Evolutionary conservation across 371 early-diverging fungal genomes (phyloP).

Genomic region (Actinomortierella wolfii): DNA sequence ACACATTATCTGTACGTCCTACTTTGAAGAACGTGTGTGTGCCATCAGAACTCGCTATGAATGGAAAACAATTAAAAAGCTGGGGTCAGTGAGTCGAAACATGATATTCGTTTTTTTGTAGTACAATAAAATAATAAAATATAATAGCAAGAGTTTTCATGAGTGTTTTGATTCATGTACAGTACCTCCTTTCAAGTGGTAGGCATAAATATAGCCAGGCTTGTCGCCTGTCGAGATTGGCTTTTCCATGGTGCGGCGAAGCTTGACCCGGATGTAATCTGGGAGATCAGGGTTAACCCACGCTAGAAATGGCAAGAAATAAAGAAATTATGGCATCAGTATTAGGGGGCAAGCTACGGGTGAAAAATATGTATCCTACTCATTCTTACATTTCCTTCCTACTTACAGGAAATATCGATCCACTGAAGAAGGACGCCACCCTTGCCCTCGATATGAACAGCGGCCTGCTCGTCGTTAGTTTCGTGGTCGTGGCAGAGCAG

Average conservation of each 20-base stretch:
- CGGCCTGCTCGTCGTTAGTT: constrained; percentile 35
- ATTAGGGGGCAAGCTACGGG: neutral
- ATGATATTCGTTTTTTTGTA: too few species aligned
- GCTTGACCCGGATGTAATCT: constrained; percentile 34
- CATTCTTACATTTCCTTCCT: too few species aligned
- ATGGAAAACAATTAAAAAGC: neutral
- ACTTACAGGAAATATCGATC: constrained; percentile 39
- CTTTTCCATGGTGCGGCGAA: constrained; percentile 50
- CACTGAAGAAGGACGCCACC: constrained; percentile 40
- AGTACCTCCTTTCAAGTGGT: constrained; percentile 27
- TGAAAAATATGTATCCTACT: too few species aligned
- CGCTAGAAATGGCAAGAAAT: constrained; percentile 7
- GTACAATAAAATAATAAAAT: too few species aligned
- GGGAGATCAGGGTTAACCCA: constrained; percentile 47
- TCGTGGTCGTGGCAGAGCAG: constrained; percentile 45
- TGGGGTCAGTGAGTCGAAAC: too few species aligned
- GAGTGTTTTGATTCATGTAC: neutral
- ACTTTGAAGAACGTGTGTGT: constrained; percentile 57
- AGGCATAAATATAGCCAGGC: constrained; percentile 59
- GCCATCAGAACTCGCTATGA: constrained; percentile 27
- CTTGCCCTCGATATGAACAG: constrained; percentile 41
- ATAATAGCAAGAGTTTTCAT: neutral
- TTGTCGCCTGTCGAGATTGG: constrained; percentile 53
- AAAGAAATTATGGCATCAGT: neutral
- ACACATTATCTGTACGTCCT: constrained; percentile 55